Percentiles rank a stretch among this genome's conserved stretches.
Evolutionary conservation across 345 rosid genomes (phyloP).

Genomic region (Acer campestre): DNA sequence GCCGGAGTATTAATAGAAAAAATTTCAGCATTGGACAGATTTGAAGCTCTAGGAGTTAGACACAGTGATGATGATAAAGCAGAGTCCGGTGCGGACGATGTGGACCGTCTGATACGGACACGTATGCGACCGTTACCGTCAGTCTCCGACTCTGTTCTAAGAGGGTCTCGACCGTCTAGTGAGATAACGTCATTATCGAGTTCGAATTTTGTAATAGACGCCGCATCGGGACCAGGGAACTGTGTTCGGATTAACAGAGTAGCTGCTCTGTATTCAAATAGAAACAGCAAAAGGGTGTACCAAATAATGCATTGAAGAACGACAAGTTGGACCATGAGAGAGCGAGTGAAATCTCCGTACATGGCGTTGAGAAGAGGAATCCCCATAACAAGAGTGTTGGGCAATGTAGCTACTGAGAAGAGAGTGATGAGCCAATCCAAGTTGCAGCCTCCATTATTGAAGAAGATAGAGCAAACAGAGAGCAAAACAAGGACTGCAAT

Average conservation of each 20-base stretch:
- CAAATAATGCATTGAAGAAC: slow-evolving; percentile 56
- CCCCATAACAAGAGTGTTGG: slow-evolving; percentile 63
- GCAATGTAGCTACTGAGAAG: slow-evolving; percentile 50
- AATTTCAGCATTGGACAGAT: slow-evolving; percentile 54
- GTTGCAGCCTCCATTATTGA: slow-evolving; percentile 22
- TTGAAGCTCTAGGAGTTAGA: slow-evolving; percentile 57
- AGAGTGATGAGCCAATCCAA: slow-evolving; percentile 58
- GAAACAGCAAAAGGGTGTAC: slow-evolving; percentile 53
- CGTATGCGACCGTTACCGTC: slow-evolving; percentile 45
- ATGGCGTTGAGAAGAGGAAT: slow-evolving; percentile 58
- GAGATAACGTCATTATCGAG: slow-evolving; percentile 56
- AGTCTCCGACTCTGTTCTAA: slow-evolving; percentile 50
- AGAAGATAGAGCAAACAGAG: slow-evolving; percentile 31
- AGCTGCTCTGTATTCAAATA: slow-evolving; percentile 56
- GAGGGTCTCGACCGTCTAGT: slow-evolving; percentile 53
- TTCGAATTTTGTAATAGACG: slow-evolving; percentile 46
- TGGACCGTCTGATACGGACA: slow-evolving; percentile 51
- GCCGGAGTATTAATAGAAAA: slow-evolving; percentile 53
- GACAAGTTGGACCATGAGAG: slow-evolving; percentile 57
- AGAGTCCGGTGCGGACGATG: slow-evolving; percentile 54
- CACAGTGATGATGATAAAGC: slow-evolving; percentile 46
- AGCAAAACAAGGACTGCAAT: slow-evolving; percentile 34
- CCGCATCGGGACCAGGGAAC: slow-evolving; percentile 45
- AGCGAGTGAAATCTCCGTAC: slow-evolving; percentile 53
- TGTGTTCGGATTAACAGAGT: slow-evolving; percentile 40